Percentiles rank a stretch among this genome's conserved stretches.
Conservation (phyloP, 2,329 filamentous ascomycete genomes). For the Teratosphaeria destructans region DNA sequence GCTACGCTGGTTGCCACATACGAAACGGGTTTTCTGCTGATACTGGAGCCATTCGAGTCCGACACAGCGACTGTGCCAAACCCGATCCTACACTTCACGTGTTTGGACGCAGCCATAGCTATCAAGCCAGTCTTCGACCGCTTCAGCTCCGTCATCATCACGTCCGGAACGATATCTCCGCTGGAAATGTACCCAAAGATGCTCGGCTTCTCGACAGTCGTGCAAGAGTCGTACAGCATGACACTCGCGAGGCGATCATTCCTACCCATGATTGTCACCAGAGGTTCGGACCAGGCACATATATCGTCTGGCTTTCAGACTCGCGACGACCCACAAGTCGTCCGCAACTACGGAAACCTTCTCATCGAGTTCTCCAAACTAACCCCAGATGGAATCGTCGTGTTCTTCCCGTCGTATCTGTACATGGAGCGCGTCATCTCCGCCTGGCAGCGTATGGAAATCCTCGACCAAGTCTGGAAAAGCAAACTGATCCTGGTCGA, state of each 20-base stretch:
- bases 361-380: slow-evolving; percentile 92
- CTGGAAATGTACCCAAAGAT: slow-evolving; percentile 99
- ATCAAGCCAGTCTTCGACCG: slow-evolving; percentile 97
- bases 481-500: slow-evolving; percentile 97
- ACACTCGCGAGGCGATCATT: slow-evolving; percentile 91
- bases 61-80: slow-evolving; percentile 93
- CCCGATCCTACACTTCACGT: slow-evolving; percentile 93
- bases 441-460: slow-evolving; percentile 99
- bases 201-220: slow-evolving; percentile 83
- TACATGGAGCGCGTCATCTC: slow-evolving; percentile 99
- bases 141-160: slow-evolving; percentile 97
- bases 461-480: slow-evolving; percentile 95
- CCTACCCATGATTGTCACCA: slow-evolving; percentile 92
- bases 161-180: slow-evolving; percentile 91
- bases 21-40: slow-evolving; percentile 89
- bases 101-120: slow-evolving; percentile 91
- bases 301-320: slow-evolving; percentile 93
- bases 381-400: slow-evolving; percentile 94
- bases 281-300: slow-evolving; percentile 85
- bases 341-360: slow-evolving; percentile 89
- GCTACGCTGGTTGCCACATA: slow-evolving; percentile 94
- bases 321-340: slow-evolving; percentile 90
- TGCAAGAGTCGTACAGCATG: slow-evolving; percentile 97
- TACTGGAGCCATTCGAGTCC: slow-evolving; percentile 94
- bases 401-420: slow-evolving; percentile 96